A percentile compares a stretch with the other conserved stretches of the same genome.
Conservation (phyloP, 129 eudicot genomes). For the Cynara cardunculus region DNA sequence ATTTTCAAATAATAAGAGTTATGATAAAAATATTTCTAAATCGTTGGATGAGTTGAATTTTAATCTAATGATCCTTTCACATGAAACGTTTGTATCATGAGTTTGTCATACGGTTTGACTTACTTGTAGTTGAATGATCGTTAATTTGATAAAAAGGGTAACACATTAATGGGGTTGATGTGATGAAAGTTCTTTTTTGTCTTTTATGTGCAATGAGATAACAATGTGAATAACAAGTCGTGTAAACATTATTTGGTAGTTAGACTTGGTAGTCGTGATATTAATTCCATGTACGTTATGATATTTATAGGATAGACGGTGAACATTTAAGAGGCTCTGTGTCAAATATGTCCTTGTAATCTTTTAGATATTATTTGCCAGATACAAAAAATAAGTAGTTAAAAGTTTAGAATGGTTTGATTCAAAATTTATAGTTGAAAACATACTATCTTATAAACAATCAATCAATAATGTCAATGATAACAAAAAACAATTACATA, state of each 20-base stretch:
- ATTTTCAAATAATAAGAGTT: too few species aligned
- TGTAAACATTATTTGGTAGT: background rate
- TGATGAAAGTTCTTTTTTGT: background rate
- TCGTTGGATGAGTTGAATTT: too few species aligned
- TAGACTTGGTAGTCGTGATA: background rate
- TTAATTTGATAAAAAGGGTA: background rate
- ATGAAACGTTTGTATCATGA: background rate
- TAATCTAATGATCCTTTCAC: background rate
- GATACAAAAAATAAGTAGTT: too few species aligned
- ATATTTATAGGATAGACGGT: background rate
- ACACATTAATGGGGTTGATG: background rate
- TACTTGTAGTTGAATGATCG: background rate
- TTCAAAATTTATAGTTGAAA: too few species aligned
- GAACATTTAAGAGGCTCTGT: background rate
- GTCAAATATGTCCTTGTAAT: background rate
- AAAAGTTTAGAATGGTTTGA: too few species aligned
- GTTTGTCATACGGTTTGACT: background rate
- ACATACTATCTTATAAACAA: too few species aligned
- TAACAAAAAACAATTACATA: too few species aligned
- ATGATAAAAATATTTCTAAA: too few species aligned
- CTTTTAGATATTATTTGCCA: background rate
- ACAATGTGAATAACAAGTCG: background rate
- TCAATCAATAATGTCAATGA: too few species aligned
- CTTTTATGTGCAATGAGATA: background rate
- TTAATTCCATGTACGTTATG: background rate